A percentile compares a stretch with the other conserved stretches of the same genome.
These are phyloP conservation scores for Syzygium jambos DNA, from an alignment of 345 rosid genomes.

Conservation along the genomic window DNA sequence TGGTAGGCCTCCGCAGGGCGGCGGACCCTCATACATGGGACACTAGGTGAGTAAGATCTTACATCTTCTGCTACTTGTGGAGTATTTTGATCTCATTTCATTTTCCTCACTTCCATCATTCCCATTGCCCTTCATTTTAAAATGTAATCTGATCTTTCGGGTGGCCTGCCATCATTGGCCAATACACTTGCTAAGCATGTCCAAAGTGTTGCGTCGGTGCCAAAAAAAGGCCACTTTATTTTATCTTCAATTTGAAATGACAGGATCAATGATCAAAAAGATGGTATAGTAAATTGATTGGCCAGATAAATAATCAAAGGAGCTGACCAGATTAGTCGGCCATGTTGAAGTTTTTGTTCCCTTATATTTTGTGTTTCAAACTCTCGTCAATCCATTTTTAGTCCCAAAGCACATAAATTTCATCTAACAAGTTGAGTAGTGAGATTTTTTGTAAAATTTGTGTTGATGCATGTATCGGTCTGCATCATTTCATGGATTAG, in stretches of 20 bases:
- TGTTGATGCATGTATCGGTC: background rate
- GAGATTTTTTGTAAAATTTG: background rate
- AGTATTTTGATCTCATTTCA: background rate
- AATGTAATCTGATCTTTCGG: background rate
- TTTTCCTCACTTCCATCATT: background rate
- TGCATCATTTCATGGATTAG: background rate
- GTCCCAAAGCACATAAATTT: background rate
- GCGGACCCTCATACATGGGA: constrained; percentile 30
- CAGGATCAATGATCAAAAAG: background rate
- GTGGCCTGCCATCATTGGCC: background rate
- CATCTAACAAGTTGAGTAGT: background rate
- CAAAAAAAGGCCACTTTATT: background rate
- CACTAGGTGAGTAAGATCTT: constrained; percentile 16
- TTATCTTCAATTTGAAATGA: background rate
- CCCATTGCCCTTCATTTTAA: background rate
- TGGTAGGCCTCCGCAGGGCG: constrained; percentile 27
- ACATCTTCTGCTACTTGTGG: background rate
- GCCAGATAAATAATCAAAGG: background rate
- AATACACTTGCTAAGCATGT: background rate
- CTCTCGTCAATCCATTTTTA: background rate
- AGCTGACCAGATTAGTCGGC: background rate
- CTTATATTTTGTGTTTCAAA: background rate
- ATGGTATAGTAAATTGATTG: background rate
- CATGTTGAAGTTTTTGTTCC: background rate
- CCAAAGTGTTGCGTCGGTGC: background rate